Conservation (phyloP, 768 basidiomycete species). For the Termitomyces sp. region DNA sequence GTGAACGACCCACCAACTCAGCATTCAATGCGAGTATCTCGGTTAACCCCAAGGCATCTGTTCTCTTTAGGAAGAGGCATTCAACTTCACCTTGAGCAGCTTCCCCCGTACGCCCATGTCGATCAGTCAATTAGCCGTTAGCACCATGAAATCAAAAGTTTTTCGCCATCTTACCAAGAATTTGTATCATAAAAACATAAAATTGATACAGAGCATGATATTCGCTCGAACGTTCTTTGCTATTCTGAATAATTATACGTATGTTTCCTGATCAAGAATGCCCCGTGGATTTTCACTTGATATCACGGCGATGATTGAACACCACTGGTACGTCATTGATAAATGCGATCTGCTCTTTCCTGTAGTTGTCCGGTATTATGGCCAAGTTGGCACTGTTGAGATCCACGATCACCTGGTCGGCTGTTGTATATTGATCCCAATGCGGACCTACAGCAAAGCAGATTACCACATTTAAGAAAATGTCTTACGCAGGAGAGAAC, state of each 20-base stretch:
- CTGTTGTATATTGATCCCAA: slow-evolving; percentile 18
- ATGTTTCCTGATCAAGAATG: not conserved
- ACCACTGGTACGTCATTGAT: slow-evolving; percentile 17
- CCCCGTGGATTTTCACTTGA: not conserved
- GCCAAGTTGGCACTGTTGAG: slow-evolving; percentile 21
- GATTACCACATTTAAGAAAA: not conserved
- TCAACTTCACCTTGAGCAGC: not conserved
- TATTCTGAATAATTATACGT: not conserved
- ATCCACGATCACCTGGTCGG: slow-evolving; percentile 15
- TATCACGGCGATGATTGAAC: slow-evolving; percentile 18
- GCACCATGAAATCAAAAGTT: too few species aligned
- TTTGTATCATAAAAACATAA: too few species aligned
- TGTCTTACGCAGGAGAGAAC: not conserved
- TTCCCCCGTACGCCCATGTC: not conserved
- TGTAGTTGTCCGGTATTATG: slow-evolving; percentile 22
- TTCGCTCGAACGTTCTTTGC: too few species aligned
- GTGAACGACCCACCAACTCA: not conserved
- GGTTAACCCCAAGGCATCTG: slow-evolving; percentile 27
- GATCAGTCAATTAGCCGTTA: too few species aligned
- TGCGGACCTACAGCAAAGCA: slow-evolving; percentile 17
- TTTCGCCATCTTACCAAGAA: too few species aligned
- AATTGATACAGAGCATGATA: too few species aligned
- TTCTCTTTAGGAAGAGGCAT: slow-evolving; percentile 27
- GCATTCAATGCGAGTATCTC: slow-evolving; percentile 2
- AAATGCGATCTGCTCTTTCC: slow-evolving; percentile 19